Evolutionary conservation across 352 stramenopile species (phyloP), one percentile per base, ranked within the genome.

Genomic region (Globisporangium nunn): DNA sequence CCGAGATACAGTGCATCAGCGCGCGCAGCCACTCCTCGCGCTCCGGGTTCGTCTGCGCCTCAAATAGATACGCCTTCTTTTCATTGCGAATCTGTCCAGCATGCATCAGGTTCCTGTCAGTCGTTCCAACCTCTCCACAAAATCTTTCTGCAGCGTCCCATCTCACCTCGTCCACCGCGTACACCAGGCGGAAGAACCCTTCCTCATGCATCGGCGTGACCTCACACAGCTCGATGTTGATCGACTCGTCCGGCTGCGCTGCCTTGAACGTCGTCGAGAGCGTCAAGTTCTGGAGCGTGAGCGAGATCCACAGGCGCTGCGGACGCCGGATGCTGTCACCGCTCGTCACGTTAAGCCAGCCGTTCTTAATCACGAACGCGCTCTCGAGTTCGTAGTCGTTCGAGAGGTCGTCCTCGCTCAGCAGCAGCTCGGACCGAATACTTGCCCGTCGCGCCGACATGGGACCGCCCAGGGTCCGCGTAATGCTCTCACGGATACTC

Each of bases 331-430:
- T 66, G 18, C 28, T 45, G 33, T 74, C 66, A 3, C 72, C 69
- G 17, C 61, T 71, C 40, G 69, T 72, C 3, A 91, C 75, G 39
- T 91, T 91, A 15, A 94, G 64, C 85, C 85, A 94, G 4, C 85
- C 85, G 41, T 91, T 90, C 68, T 94, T 94, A 63, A 94, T 93
- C 39, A 87, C 77, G 50, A 91, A 78, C 17, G 75, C 78, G 54
- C 71, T 75, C 66, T 86, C 76, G 31, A 88, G 61, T 53, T 86
- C 77, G 53, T 81, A 85, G 35, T 75, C 76, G 41, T 69, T 87
- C 10, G 74, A 64, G 0, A 58, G 53, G 6, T 92, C 78, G 31
- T 92, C 80, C 56, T 91, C 81, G 31, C 86, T 79, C 23, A 77
- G 41, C 50, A 88, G 35, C 0, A 77, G 58, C 56, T 90, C 85